Conservation (phyloP, 2,329 filamentous ascomycete genomes). For the Talaromyces amestolkiae region DNA sequence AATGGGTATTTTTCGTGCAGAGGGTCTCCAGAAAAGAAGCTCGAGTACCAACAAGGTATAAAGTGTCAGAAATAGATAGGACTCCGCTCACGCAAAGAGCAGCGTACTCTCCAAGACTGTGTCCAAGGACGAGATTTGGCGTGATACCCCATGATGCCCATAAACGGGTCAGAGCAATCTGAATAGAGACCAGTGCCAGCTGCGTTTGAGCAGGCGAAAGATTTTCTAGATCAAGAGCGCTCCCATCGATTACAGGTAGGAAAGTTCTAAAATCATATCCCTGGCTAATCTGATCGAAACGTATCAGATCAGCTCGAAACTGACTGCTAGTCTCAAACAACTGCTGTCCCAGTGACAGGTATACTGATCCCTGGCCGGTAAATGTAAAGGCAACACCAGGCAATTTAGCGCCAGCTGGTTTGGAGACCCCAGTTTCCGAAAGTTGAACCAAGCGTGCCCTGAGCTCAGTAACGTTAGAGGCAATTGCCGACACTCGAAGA, state of each 20-base stretch:
- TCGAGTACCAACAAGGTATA: conserved; percentile 40
- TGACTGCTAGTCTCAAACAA: conserved; percentile 26
- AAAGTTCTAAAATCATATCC: conserved; percentile 32
- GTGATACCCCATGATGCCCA: conserved; percentile 24
- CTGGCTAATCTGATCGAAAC: conserved; percentile 29
- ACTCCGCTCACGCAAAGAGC: conserved; percentile 40
- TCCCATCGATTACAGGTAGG: conserved; percentile 25
- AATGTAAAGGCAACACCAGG: conserved; percentile 33
- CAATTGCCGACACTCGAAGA: not conserved
- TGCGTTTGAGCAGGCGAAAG: not conserved
- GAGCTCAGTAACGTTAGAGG: conserved; percentile 25
- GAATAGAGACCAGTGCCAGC: conserved; percentile 12
- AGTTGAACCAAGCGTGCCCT: conserved; percentile 18
- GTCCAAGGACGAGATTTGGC: conserved; percentile 41
- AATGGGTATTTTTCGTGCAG: conserved; percentile 41
- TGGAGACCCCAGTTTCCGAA: not conserved
- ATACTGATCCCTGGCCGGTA: conserved; percentile 32
- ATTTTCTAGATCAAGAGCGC: not conserved
- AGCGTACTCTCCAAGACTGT: conserved; percentile 44
- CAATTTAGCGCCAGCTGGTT: not conserved
- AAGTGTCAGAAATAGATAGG: conserved; percentile 35
- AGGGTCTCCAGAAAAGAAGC: conserved; percentile 40
- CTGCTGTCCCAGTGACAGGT: conserved; percentile 26
- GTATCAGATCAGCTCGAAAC: conserved; percentile 33
- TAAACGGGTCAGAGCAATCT: conserved; percentile 40